Evolutionary conservation across 805 yeast species (phyloP), one percentile per base, ranked within the genome.

Genomic region (Martiniozyma abietophila): DNA sequence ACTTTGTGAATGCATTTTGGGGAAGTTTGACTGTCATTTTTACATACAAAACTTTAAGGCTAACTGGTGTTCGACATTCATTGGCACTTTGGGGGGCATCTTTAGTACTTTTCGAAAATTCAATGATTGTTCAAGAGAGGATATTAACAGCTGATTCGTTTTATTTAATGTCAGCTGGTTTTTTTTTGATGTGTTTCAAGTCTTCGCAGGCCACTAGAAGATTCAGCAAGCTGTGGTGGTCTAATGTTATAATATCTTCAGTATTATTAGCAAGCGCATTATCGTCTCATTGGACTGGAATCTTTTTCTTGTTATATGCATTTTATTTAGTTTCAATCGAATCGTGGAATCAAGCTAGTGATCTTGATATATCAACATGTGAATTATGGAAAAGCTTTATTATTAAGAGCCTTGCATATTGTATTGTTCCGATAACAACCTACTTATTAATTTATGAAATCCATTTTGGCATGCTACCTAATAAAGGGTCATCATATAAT

Each of bases 331-430:
- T 40, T 3, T 19, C 32, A 10, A 34, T 67, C 38, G 74, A 75
- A 40, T 53, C 79, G 29, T 86, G 95, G 95, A 53, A 54, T 40
- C 47, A 72, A 9, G 51, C 80, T 25, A 94, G 92, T 10, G 96
- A 89, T 54, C 52, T 80, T 21, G 54, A 59, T 4, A 61, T 78
- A 4, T 27, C 70, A 2, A 53, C 61, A 7, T 32, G 46, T 17
- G 59, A 74, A 42, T 42, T 58, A 12, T 59, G 54, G 35, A 75
- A 71, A 46, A 48, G 67, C 12, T 15, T 53, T 0, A 11, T 33
- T 6, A 40, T 53, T 15, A 64, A 79, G 25, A 43, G 63, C 0
- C 36, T 61, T 11, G 57, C 64, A 7, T 57, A 79, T 28, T 42
- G 79, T 1, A 46, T 61, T 0, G 51, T 80, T 2, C 94, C 96